Base-by-base conservation (phyloP, 2,329 filamentous ascomycete species). In the Cercospora citrullina region DNA sequence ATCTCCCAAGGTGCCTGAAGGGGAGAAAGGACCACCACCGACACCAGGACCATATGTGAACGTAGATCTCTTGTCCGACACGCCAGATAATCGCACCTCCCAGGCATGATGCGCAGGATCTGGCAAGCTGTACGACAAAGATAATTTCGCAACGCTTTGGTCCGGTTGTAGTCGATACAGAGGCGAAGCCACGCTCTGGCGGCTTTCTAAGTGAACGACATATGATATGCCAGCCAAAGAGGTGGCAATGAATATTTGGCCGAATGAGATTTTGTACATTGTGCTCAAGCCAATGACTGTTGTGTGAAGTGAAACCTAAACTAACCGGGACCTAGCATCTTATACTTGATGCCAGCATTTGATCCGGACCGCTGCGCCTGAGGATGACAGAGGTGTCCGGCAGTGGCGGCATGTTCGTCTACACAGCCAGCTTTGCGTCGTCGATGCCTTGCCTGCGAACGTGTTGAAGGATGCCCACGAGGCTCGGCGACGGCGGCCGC, bases 21-120 rank as follows among this genome's bases (percentile, higher is more conserved):
- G 64, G 5, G 57, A 66, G 21, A 48, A 66, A 14, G 64, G 58
- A 23, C 64, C 64, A n/a, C 64, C 64, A 8, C 57, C 64, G 3
- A 66, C 39, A 2, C 57, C 64, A n/a, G 42, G 39, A 3, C 45
- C 64, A 55, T 66, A 66, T 21, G 55, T 55, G 36, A 48, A 66
- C 6, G 39, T 28, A 2, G 28, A 21, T 6, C 39, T 42, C 28
- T 51, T 66, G 5, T 39, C 31, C 18, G 53, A 23, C 12, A 65
- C 36, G 5, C 55, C 53, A 31, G 63, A 55, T 23, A 33, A 33
- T 65, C 63, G 21, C 9, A 65, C 33, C 21, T 26, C 23, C 31
- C 42, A 26, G 14, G 18, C 23, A 36, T 39, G 39, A n/a, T 45
- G n/a, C 12, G 16, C 12, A 18, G 18, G 12, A 18, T 53, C 28